Base-by-base conservation (phyloP, 139 green algal genomes). In the Picochlorum sp. region DNA sequence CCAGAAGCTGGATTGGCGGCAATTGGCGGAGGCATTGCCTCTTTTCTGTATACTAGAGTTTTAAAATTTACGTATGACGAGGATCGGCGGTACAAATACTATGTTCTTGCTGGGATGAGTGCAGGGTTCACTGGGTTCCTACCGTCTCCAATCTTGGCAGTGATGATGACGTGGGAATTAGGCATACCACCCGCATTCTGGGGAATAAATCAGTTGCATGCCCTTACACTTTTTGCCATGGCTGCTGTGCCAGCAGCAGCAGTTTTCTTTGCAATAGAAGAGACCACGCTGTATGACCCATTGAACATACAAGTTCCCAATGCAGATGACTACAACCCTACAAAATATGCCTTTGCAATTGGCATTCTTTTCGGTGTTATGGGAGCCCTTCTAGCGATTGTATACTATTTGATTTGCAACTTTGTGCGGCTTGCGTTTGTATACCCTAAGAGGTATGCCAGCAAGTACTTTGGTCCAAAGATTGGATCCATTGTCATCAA, bases 341-440 rank as follows among this genome's bases (percentile, higher is more conserved):
- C 20, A 30, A 30, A 30, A n/a, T 59, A 32, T 9, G 51, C 23
- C 0, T 59, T 59, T 14, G 51, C 51, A 11, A n/a, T 59, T 32
- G 51, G 51, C 23, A 32, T 59, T n/a, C 51, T 59, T n/a, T 59
- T 59, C 3, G 51, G 51, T 30, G 11, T 59, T 3, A 59, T 59
- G 51, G 51, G 51, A 16, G 51, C 51, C 0, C 13, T 30, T 38
- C 51, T 59, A 3, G 51, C 51, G 0, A 30, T 59, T 37, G 15
- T 30, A 2, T 59, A 59, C 1, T 16, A 38, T 30, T 11, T 59
- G 13, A 34, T 59, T n/a, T 30, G 51, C 21, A 59, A 34, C 3
- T 16, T 59, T 30, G 51, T 59, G 0, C 23, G 15, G 9, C 5
- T 30, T 8, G 13, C 13, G 20, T 59, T 34, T 59, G 6, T n/a